Evolutionary conservation across 768 basidiomycete species (phyloP), one percentile per base, ranked within the genome.

Genomic region (Lyophyllum atratum): DNA sequence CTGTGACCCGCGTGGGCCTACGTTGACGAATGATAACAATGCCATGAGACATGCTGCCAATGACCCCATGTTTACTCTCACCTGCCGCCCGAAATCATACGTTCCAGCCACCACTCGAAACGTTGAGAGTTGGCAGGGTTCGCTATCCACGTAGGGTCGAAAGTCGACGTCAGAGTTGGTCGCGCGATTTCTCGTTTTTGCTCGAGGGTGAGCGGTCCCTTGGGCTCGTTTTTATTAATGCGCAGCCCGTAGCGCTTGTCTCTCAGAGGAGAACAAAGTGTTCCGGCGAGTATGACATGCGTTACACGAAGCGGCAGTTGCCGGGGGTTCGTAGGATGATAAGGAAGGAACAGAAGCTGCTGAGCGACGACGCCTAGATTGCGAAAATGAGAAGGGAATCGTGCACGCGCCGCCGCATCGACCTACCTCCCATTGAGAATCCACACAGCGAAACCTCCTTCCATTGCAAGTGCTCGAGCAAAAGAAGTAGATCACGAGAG

Each of bases 351-450:
- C n/a, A 81, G 64, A 21, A 81, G 63, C 57, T 80, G 76, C 53
- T 80, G 80, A 3, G 74, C 65, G 48, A 82, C 64, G 7, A 74
- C 66, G 26, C 80, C 80, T 80, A 12, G 12, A 21, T 37, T 24
- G 21, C 28, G 7, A 29, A 25, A 48, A 26, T 37, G 29, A 43
- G 51, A 31, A 31, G 11, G 34, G 17, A 37, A 37, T 37, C 14
- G 34, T 9, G 4, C 17, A 12, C 34, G 29, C 34, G 6, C 34
- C 11, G 26, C 28, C n/a, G 6, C 40, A 15, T 42, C 11, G 26
- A 52, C 70, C 42, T 62, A 79, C 80, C 81, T 59, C 81, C 81
- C 80, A 83, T 81, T 7, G 81, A 83, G 62, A 76, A 81, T 9
- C 80, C 80, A 52, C 79, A 77, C 1, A 83, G 58, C 6, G 76